Base-by-base conservation (phyloP, 2,329 filamentous ascomycete genomes). In the Pseudocercospora ulei region DNA sequence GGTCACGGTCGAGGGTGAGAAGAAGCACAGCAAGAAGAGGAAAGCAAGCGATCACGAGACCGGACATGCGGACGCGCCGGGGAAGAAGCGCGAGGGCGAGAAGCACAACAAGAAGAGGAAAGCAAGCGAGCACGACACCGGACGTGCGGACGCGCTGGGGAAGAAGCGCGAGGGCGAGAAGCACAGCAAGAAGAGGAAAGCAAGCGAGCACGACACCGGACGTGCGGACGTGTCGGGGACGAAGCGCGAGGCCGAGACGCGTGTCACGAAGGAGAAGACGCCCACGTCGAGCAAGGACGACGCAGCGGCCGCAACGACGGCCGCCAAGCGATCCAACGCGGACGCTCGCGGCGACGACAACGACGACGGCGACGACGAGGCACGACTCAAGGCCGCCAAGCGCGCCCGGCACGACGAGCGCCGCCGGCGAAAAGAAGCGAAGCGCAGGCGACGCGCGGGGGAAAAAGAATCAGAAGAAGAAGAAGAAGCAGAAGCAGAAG, bases 391-490 rank as follows among this genome's bases (percentile, higher is more conserved):
- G 50, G 55, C 60, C n/a, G 62, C 68, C 53, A 72, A 62, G 52
- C 62, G 59, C 18, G 62, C 57, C n/a, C 57, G 60, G 13, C 67
- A 65, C 37, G 61, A 65, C 39, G 63, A 65, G 43, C 63, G 64
- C 45, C 61, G 61, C 37, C 59, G 60, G 34, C 63, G 69, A 52
- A 76, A 72, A 53, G 66, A 68, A 22, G 68, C 65, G 58, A 71
- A 65, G 45, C 62, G 64, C 14, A 59, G 57, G 57, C 71, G 64
- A 46, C 62, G 64, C 25, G 60, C 59, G 39, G 64, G 59, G 44
- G 65, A 64, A 40, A 58, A 64, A 27, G 63, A 68, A 53, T 64
- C 67, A 48, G 55, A 62, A n/a, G n/a, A n/a, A n/a, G n/a, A n/a
- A n/a, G n/a, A n/a, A n/a, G n/a, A n/a, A n/a, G n/a, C n/a, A n/a